Conservation (phyloP, 768 basidiomycete species). For the Chalciporus sphaerocephalus region DNA sequence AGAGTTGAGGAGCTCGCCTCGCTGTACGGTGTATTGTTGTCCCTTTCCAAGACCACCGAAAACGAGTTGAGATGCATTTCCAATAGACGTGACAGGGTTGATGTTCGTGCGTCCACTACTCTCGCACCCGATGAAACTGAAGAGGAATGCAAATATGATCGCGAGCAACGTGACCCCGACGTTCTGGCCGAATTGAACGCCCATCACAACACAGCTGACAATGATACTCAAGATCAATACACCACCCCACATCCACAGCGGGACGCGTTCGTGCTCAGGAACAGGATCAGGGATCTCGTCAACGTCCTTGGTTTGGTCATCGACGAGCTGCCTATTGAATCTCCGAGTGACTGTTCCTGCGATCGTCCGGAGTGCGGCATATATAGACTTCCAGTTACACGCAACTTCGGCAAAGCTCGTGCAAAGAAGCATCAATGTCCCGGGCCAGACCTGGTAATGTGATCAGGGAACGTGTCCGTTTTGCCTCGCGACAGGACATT, state of each 20-base stretch:
- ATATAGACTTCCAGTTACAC: constrained; percentile 24
- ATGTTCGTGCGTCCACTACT: constrained; percentile 56
- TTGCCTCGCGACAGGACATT: not conserved
- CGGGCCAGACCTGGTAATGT: constrained; percentile 21
- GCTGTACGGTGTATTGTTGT: constrained; percentile 20
- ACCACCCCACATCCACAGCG: constrained; percentile 49
- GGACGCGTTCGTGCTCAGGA: constrained; percentile 52
- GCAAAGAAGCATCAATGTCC: constrained; percentile 49
- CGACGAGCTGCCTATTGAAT: not conserved
- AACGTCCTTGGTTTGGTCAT: constrained; percentile 10
- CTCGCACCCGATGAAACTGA: constrained; percentile 66
- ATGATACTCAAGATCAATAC: constrained; percentile 47
- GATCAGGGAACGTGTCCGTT: too few species aligned
- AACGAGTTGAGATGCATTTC: constrained; percentile 53
- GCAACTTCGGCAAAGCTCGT: constrained; percentile 33
- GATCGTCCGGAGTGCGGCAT: constrained; percentile 2
- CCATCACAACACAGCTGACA: constrained; percentile 49
- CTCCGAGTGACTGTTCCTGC: constrained; percentile 2
- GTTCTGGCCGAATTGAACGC: constrained; percentile 51
- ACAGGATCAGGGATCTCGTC: constrained; percentile 50
- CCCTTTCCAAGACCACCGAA: constrained; percentile 60
- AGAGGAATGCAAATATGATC: constrained; percentile 57
- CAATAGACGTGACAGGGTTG: constrained; percentile 56
- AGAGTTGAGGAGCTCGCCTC: constrained; percentile 17
- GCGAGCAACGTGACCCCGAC: constrained; percentile 36